Base-by-base conservation (phyloP, 176 grass and related monocot genomes). In the Avena atlantica region DNA sequence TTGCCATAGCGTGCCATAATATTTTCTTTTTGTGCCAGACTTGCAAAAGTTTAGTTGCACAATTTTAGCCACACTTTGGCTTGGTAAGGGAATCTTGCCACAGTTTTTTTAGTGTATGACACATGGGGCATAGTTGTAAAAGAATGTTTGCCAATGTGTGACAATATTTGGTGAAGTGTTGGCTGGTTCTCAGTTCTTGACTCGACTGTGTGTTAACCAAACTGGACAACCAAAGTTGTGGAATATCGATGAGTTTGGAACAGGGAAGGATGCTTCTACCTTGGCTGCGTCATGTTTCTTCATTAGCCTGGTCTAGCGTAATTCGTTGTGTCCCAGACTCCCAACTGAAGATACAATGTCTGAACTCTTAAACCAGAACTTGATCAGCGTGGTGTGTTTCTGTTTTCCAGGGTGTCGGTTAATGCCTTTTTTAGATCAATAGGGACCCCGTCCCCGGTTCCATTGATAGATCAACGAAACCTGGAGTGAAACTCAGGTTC, bases 121-220 rank as follows among this genome's bases (percentile, higher is more conserved):
- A 23, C 71, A 51, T 51, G 72, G 3, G n/a, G 12, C 23, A 75
- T 75, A 16, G 47, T 51, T 74, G 72, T 75, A 51, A 75, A 52
- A 48, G 16, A 27, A 52, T 75, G 7, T 75, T 75, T 1, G 21
- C 23, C 27, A 52, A 16, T 23, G 45, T 52, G 48, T 75, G 6
- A 61, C 59, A 61, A 61, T 16, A 34, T 67, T 2, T 16, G 64
- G 64, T 13, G 7, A 67, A 67, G 64, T 29, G 64, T 17, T 31
- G 64, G 6, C 64, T 7, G 5, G 12, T 12, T 9, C 25, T 17
- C 31, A 55, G 17, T 29, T 72, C 9, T 31, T 76, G 8, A 29
- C 4, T 21, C 12, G 31, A 82, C 1, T 12, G 25, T 76, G 25
- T 24, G 74, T 56, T 58, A 8, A 56, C 2, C 29, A 58, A 59